Evolutionary conservation across 148 eudicot genomes (phyloP).

Genomic region (Camellia japonica): DNA sequence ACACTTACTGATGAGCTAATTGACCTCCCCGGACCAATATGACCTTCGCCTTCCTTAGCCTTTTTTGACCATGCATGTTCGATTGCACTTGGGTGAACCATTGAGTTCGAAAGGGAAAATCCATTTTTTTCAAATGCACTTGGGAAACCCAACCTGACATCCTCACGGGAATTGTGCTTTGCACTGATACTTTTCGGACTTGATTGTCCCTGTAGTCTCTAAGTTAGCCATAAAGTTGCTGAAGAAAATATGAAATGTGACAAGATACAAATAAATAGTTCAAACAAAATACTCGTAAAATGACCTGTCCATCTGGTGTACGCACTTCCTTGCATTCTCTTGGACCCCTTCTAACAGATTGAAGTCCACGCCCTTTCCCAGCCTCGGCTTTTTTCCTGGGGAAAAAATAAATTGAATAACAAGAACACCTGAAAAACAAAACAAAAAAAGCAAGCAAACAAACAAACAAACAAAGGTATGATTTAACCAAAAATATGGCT

Average conservation of each 20-base stretch:
- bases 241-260: not conserved
- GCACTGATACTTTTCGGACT: conserved; percentile 31
- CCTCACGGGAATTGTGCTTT: conserved; percentile 32
- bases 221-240: conserved; percentile 9
- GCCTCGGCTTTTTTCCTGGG: conserved; percentile 60
- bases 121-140: conserved; percentile 30
- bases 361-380: conserved; percentile 59
- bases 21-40: conserved; percentile 26
- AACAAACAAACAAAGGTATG: too few relatives aligned
- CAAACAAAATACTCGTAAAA: conserved; percentile 9
- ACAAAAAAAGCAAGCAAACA: too few relatives aligned
- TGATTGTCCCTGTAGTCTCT: conserved; percentile 32
- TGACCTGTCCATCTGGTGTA: not conserved
- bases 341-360: conserved; percentile 43
- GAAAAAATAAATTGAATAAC: not conserved
- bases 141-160: conserved; percentile 31
- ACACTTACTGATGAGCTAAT: conserved; percentile 31
- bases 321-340: conserved; percentile 37
- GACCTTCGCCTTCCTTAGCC: conserved; percentile 11
- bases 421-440: too few relatives aligned
- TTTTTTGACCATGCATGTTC: too few relatives aligned
- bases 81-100: conserved; percentile 60
- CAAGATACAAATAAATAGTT: not conserved
- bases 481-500: too few relatives aligned
- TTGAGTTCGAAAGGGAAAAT: conserved; percentile 43